Base-by-base conservation (phyloP, 2,329 filamentous ascomycete genomes). In the Pyrenochaeta sp. region DNA sequence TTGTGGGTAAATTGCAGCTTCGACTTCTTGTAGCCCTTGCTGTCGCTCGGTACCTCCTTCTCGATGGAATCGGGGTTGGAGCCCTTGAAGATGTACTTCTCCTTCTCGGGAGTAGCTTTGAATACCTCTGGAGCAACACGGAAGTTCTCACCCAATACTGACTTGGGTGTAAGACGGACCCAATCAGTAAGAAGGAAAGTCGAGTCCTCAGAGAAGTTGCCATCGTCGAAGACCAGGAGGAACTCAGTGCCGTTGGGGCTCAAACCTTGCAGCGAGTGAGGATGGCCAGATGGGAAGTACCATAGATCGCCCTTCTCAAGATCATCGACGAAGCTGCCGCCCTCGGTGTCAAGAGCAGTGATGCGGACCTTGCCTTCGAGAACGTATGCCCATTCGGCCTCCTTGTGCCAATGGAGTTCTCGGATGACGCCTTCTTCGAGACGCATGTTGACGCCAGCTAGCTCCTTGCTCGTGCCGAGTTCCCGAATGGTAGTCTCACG, bases 51-150 rank as follows among this genome's bases (percentile, higher is more conserved):
- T 29, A 82, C 81, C 69, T 91, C 89, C 7, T 89, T 80, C 7
- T 86, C 81, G 61, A 91, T 87, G 17, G 86, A 79, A 3, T 82
- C 85, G 0, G 89, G 89, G 1, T 82, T 75, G 0, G 84, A 84
- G 54, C 89, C 90, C 64, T 89, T 83, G 80, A 92, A 92, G 71
- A 92, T 92, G 79, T 91, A 92, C 63, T 90, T 90, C 64, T 92
- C 79, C 7, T 81, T 78, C 44, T 84, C 74, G 3, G 89, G 89
- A 10, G 91, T 82, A 56, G 88, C 81, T 14, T 85, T 82, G 65
- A 93, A 92, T 23, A 91, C 80, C 66, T 91, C 85, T 0, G 89
- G 85, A 0, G 85, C 83, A 1, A 92, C 78, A 68, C 90, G 86
- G 74, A 92, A 92, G 77, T 92, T 92, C 72, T 92, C 87, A 30